Evolutionary conservation across 108 stramenopile species (phyloP), one percentile per base, ranked within the genome.

Genomic region (Epithemia pelagica): DNA sequence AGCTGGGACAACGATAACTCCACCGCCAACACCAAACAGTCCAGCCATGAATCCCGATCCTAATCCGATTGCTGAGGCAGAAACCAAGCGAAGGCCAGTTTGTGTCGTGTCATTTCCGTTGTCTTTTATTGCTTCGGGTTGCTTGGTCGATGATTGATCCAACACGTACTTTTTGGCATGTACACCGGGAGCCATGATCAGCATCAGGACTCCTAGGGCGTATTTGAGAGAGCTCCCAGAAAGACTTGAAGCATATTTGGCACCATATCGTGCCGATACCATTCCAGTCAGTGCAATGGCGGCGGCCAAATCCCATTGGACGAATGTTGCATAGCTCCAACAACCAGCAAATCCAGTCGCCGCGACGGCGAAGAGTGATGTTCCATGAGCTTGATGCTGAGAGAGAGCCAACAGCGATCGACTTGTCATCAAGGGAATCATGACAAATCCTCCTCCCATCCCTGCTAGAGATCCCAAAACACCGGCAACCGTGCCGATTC

Each of bases 371-470:
- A 93, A 94, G 22, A 96, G 60, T 1, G 86, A 88, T 0, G 94
- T 96, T 0, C 88, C 96, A 74, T 95, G 94, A 7, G 96, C 96
- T 69, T 86, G 81, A 78, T 96, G 96, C 63, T 95, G 95, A 19
- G 78, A 70, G 53, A 96, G 68, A 32, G 84, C 58, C 8, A 94
- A 72, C 61, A 85, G 61, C 26, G 52, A 22, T 28, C 29, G 74
- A 1, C 78, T 70, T 7, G 84, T 85, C 76, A 84, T 78, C 15
- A 80, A 54, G 3, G 83, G 83, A 29, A 84, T 95, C 85, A 94
- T 93, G 37, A 96, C 79, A 65, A 96, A 96, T 7, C 93, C 96
- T 25, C 96, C 96, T 0, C 96, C 96, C 87, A 95, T 86, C 2
- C 96, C 96, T 15, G 89, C 94, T 23, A 96, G 69, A 1, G 83